A percentile compares a stretch with the other conserved stretches of the same genome.
Evolutionary conservation across 2,329 filamentous ascomycete species (phyloP).

Genomic region (Epicoccum nigrum): DNA sequence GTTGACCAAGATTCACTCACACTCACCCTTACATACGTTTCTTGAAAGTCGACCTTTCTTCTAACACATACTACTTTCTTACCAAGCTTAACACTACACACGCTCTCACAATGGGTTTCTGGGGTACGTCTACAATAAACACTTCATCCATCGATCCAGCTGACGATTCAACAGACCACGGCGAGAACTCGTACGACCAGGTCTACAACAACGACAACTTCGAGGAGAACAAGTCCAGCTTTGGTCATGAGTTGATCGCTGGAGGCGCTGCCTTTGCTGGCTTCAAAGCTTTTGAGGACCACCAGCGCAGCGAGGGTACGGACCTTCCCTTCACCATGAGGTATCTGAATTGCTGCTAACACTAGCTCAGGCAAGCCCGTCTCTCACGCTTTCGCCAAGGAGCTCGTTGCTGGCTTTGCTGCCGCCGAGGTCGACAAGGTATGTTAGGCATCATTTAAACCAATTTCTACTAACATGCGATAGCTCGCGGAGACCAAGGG

Average conservation of each 20-base stretch:
- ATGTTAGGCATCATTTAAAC: not conserved
- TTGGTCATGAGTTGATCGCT: constrained; percentile 76
- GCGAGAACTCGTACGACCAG: constrained; percentile 60
- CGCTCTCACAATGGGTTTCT: constrained; percentile 49
- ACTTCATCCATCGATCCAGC: not conserved
- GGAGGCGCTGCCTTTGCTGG: constrained; percentile 79
- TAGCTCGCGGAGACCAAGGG: constrained; percentile 64
- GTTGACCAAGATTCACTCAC: not conserved
- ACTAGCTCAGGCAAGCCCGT: constrained; percentile 66
- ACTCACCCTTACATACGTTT: not conserved
- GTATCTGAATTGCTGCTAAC: not conserved
- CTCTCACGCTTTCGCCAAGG: constrained; percentile 77
- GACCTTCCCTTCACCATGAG: not conserved
- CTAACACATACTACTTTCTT: not conserved
- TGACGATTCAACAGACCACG: constrained; percentile 52
- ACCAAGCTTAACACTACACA: not conserved
- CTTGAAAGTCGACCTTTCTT: not conserved
- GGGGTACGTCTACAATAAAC: constrained; percentile 39
- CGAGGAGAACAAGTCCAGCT: constrained; percentile 63
- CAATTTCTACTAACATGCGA: constrained; percentile 34
- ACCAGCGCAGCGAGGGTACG: constrained; percentile 71
- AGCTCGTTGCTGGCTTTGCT: constrained; percentile 73
- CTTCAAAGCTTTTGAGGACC: constrained; percentile 80
- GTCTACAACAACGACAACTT: constrained; percentile 58
- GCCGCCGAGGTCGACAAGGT: constrained; percentile 60